Evolutionary conservation across 2,329 filamentous ascomycete species (phyloP).

Genomic region (Monilinia polystroma): DNA sequence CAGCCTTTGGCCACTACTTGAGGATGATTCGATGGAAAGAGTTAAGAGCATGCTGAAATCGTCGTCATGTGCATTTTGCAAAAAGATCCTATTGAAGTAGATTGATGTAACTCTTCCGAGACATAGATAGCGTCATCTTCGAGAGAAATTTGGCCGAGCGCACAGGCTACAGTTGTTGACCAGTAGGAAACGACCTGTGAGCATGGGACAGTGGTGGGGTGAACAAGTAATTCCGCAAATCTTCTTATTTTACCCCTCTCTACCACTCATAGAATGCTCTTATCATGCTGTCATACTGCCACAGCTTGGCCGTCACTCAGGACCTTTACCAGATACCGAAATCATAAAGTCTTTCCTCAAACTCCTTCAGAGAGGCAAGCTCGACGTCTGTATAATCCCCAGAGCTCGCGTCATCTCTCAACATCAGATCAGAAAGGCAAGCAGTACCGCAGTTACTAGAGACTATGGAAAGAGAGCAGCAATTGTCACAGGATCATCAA

Average conservation of each 20-base stretch:
- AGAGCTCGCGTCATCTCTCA: not conserved
- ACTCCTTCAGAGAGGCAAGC: not conserved
- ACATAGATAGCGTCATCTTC: no score
- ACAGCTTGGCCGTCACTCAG: not conserved
- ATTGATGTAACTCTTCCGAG: not conserved
- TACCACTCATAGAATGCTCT: not conserved
- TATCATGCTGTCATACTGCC: not conserved
- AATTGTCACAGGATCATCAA: constrained; percentile 41
- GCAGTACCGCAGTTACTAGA: constrained; percentile 34
- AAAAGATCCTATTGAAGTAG: not conserved
- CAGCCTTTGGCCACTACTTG: not conserved
- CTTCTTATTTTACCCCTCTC: constrained; percentile 11
- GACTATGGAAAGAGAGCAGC: constrained; percentile 40
- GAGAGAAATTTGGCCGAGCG: no score
- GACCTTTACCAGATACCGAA: not conserved
- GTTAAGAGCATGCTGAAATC: no score
- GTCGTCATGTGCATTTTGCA: not conserved
- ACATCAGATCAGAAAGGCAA: constrained; percentile 11
- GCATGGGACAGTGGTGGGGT: not conserved
- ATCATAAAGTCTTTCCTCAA: constrained; percentile 4
- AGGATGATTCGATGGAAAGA: not conserved
- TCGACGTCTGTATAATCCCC: not conserved
- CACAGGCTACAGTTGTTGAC: not conserved
- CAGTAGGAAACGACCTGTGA: not conserved
- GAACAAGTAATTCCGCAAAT: not conserved